phyloP scores from a whole-genome alignment of 2,329 filamentous ascomycete species.

The Botryotinia globosa region DNA sequence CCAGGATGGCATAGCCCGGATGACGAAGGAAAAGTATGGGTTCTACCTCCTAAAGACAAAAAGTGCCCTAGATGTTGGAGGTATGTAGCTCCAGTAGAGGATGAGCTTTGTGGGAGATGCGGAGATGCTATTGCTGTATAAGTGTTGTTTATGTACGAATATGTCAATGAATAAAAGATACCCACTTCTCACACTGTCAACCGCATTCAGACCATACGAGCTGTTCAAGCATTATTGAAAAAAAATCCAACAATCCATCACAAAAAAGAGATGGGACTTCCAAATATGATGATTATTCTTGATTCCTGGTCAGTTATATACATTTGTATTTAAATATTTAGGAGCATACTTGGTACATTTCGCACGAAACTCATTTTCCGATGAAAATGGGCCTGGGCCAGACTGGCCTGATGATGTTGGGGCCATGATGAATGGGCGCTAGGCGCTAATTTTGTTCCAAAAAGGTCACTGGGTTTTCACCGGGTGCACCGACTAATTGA shows the following conservation, averaged over 20 bases:
- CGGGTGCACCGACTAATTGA: not conserved
- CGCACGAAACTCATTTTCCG: not conserved
- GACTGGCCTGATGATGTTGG: not conserved
- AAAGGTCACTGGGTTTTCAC: not conserved
- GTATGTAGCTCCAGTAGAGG: constrained; percentile 66
- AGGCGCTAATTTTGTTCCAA: not conserved
- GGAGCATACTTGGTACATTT: not conserved
- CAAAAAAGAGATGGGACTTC: not conserved
- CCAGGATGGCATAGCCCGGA: constrained; percentile 17
- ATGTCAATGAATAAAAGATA: constrained; percentile 1
- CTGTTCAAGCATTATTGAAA: not conserved
- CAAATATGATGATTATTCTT: not conserved
- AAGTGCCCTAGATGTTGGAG: constrained; percentile 93
- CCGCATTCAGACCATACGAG: not conserved
- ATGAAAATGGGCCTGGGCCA: not conserved
- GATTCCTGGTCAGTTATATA: not conserved
- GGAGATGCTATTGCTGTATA: constrained; percentile 43
- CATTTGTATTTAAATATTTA: not conserved
- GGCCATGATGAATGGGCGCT: not conserved
- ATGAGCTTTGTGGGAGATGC: constrained; percentile 70
- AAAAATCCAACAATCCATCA: not conserved
- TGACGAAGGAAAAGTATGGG: constrained; percentile 28
- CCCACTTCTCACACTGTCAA: not conserved
- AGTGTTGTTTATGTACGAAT: not conserved
- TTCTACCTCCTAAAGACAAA: constrained; percentile 47